Evolutionary conservation across 345 rosid genomes (phyloP), one percentile per base, ranked within the genome.

Genomic region (Pugionium cornutum): DNA sequence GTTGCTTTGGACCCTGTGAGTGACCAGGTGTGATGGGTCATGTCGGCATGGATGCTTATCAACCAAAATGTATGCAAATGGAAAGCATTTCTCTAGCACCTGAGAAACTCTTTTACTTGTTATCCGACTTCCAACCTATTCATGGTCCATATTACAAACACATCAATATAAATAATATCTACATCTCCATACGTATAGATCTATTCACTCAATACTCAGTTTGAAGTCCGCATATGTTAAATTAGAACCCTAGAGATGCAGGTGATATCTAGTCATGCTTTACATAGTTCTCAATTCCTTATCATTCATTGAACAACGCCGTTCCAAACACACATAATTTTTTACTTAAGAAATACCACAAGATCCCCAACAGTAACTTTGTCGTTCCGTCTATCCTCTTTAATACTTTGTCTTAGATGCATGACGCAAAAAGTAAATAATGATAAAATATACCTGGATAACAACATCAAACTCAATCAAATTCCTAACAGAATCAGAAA

Each of bases 21-120:
- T 84, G 43, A 92, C 91, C 69, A 83, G 66, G 77, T 92, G 98
- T 51, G 87, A 92, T 53, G 97, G 97, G 80, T 92, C 98, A 60
- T 92, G 95, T 66, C 98, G 88, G 60, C 67, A 80, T 26, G 96
- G 87, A 71, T 92, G 98, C 62, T 80, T 68, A 46, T 87, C 96
- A 47, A 92, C 88, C 82, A 92, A 66, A 70, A 92, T 82, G 68
- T 89, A 89, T 40, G 86, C 66, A 76, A 75, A 82, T 26, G 91
- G 96, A 67, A 62, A 81, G 71, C 77, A 74, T 48, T 84, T 80
- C 82, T 89, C 97, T 52, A 92, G 79, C 91, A 89, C 79, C 78
- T 83, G 89, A 78, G 85, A 72, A 62, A 86, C 74, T 33, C 94
- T 80, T 71, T 89, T 89, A 78, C 98, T 89, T 55, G 96, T 92